Evolutionary conservation across 495 filamentous ascomycete species (phyloP), one percentile per base, ranked within the genome.

Genomic region (Podospora anserina): DNA sequence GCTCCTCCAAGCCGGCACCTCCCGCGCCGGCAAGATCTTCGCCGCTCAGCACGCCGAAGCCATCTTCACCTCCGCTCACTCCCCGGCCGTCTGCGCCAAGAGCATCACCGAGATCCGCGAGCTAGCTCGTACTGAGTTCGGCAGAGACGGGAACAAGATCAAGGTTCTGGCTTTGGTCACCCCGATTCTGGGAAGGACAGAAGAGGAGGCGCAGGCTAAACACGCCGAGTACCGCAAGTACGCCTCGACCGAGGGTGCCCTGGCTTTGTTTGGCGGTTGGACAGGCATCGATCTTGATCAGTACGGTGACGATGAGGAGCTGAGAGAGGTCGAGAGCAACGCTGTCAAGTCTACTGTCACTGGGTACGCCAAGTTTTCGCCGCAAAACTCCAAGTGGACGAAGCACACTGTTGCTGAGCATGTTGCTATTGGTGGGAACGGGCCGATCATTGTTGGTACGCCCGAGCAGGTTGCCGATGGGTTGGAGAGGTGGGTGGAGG

Each of bases 1-100:
- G 18, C 78, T 90, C 5, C 76, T 90, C 5, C 88, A 90, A 75
- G 89, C 89, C 0, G 88, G 88, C 2, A 88, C 88, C 1, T 90
- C 87, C 0, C 82, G 83, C 44, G 83, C 88, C 0, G 88, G 89
- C 3, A 88, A 87, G 75, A 63, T 79, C 68, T 91, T 91, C 68
- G 88, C 87, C 0, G 87, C 87, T 0, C 84, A 89, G 68, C 87
- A 89, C 69, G 86, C 83, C 56, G 86, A 89, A 69, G 86, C 85
- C 15, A 83, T 88, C 57, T 88, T 86, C 67, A 78, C 83, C 5
- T 80, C 78, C 7, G 82, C 78, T 5, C 85, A 86, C 68, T 78
- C 79, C 0, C 84, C 85, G 0, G 73, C 77, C 13, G 78, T 79
- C 0, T 79, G 82, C 26, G 76, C 78, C 7, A 74, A 72, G 68